Evolutionary conservation across 129 eudicot species (phyloP), one percentile per base, ranked within the genome.

Genomic region (Calendula officinalis): DNA sequence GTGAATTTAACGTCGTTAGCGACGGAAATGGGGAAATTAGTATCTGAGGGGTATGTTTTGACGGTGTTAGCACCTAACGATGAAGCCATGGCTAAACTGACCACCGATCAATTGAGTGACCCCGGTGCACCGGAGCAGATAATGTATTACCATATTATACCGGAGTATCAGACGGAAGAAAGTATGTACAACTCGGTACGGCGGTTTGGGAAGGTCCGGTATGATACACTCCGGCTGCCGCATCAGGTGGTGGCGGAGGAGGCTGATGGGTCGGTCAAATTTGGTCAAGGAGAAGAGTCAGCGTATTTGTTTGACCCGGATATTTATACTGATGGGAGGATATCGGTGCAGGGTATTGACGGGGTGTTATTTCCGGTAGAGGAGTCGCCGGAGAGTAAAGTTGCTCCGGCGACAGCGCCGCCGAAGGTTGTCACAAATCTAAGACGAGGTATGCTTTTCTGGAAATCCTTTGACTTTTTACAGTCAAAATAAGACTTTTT

Each of bases 251-350:
- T 53, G 58, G 98, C 98, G 2, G 91, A 83, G 73, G 98, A 92
- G 66, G 96, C 96, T 0, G 98, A 92, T 64, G 98, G 98, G 74
- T 92, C 98, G 56, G 98, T 92, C 5, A 81, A 77, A 60, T 92
- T 92, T 50, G 98, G 98, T 10, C 73, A 69, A 15, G 95, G 87
- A 0, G 91, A 83, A 15, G 86, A 72, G 8, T 64, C 95, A 5
- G 98, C 96, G 1, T 92, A 92, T 73, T 75, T 92, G 71, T 81
- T 92, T 37, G 98, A 92, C 70, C 98, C 98, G n/a, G 98, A 92
- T 81, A 92, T 92, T 3, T 92, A 92, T n/a, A 88, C 90, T 7
- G 98, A 92, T 45, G 98, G 96, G 34, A 71, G 98, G 63, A 88
- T 92, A 36, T 92, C 98, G 3, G 96, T 92, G 13, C 98, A 92